Conservation (phyloP, 2,329 filamentous ascomycete genomes). For the Malbranchea cinnamomea region DNA sequence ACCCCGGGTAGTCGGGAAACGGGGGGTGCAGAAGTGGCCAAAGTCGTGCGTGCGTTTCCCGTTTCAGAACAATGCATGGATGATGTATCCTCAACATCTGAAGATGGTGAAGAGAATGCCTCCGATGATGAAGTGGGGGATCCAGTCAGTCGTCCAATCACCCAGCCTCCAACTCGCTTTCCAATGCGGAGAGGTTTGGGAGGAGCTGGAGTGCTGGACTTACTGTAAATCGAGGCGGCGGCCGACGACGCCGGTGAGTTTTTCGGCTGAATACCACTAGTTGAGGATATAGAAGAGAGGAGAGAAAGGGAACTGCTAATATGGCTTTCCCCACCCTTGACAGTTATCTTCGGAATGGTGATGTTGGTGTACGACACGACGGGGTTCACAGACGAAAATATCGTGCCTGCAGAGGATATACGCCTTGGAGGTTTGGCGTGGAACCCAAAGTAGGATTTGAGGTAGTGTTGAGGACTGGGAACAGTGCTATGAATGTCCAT, state of each 20-base stretch:
- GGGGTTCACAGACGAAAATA: conserved; percentile 24
- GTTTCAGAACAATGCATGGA: not conserved
- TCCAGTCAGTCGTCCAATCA: conserved; percentile 4
- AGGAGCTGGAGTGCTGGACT: conserved; percentile 43
- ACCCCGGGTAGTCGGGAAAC: conserved; percentile 49
- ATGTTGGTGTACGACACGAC: conserved; percentile 24
- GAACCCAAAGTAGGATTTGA: conserved; percentile 30
- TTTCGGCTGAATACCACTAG: conserved; percentile 10
- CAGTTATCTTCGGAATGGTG: conserved; percentile 18
- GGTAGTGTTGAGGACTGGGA: conserved; percentile 59
- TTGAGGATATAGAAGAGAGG: conserved; percentile 24
- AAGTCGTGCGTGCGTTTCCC: not conserved
- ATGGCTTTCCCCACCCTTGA: conserved; percentile 7
- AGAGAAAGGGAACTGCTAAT: conserved; percentile 19
- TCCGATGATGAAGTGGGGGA: conserved; percentile 5
- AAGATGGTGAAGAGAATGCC: conserved; percentile 1
- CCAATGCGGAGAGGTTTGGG: conserved; percentile 5
- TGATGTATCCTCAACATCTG: not conserved
- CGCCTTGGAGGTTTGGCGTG: conserved; percentile 27
- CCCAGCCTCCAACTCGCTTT: conserved; percentile 8
- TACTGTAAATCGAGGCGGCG: conserved; percentile 32
- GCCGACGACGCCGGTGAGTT: conserved; percentile 9
- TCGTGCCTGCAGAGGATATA: conserved; percentile 29
- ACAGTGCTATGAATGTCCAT: conserved; percentile 81
- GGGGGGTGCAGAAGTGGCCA: conserved; percentile 16